phyloP scores from a whole-genome alignment of 202 grass and related monocot species.

The Thinopyrum obtusiflorum region DNA sequence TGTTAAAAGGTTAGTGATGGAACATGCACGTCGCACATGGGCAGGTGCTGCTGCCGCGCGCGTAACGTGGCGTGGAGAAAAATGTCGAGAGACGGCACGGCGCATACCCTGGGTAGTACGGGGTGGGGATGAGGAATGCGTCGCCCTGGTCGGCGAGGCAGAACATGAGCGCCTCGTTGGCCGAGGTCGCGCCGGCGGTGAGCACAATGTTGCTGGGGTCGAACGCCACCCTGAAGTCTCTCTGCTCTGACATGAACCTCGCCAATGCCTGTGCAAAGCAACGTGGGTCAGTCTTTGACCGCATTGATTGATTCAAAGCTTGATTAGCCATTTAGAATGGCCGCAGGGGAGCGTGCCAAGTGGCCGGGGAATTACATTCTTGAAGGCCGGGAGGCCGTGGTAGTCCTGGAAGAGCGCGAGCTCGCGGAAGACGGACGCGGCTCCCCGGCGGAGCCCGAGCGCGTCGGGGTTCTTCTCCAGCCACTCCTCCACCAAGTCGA shows the following conservation, averaged over 20 bases:
- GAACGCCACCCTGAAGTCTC: constrained; percentile 54
- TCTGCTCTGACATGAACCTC: constrained; percentile 73
- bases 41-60: background rate
- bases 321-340: too few relatives aligned
- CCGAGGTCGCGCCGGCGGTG: constrained; percentile 87
- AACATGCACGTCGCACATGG: constrained; percentile 25
- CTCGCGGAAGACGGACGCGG: constrained; percentile 70
- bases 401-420: constrained; percentile 99
- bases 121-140: constrained; percentile 88
- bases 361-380: constrained; percentile 56
- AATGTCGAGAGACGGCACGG: background rate
- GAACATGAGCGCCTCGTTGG: constrained; percentile 90
- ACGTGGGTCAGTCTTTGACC: constrained; percentile 29
- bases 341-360: background rate
- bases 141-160: constrained; percentile 82
- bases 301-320: background rate
- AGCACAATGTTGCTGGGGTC: constrained; percentile 79
- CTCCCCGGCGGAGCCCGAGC: constrained; percentile 50
- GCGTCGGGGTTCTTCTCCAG: constrained; percentile 68
- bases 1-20: background rate
- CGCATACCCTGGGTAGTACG: constrained; percentile 88
- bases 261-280: constrained; percentile 59
- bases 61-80: background rate
- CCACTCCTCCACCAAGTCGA: constrained; percentile 81
- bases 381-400: constrained; percentile 85